phyloP scores from a whole-genome alignment of 305 asterid species.

The Fraxinus ornus region DNA sequence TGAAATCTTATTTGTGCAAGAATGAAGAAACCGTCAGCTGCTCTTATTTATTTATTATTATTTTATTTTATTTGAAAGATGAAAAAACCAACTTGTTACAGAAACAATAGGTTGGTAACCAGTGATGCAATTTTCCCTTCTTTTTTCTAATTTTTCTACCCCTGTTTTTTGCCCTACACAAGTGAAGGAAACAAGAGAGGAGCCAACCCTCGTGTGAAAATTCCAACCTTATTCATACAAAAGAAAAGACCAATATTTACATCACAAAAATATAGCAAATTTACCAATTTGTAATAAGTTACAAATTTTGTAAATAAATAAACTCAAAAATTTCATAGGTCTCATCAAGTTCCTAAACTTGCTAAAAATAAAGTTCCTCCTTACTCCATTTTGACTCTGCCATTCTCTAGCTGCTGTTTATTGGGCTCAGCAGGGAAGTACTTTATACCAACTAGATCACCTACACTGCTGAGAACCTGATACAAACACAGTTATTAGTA shows the following conservation, averaged over 20 bases:
- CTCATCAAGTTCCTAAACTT: constrained; percentile 4
- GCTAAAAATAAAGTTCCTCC: neutral
- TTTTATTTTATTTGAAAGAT: no score
- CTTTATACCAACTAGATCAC: constrained; percentile 62
- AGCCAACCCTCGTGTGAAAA: neutral
- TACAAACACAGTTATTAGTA: neutral
- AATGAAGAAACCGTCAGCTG: no score
- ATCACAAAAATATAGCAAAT: neutral
- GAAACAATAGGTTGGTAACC: no score
- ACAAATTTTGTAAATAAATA: neutral
- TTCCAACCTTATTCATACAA: neutral
- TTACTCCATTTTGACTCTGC: constrained; percentile 45
- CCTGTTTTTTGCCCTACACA: no score
- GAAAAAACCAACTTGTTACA: no score
- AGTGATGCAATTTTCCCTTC: no score
- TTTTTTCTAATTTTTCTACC: no score
- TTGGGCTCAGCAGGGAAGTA: constrained; percentile 71
- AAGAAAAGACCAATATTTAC: neutral
- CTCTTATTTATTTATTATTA: no score
- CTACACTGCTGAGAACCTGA: constrained; percentile 62
- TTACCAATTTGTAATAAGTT: neutral
- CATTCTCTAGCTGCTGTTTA: constrained; percentile 57
- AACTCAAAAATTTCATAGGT: constrained; percentile 13
- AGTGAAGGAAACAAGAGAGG: neutral
- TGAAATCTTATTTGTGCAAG: no score